Conservation (phyloP, 2,329 filamentous ascomycete genomes). For the Exophiala spinifera region DNA sequence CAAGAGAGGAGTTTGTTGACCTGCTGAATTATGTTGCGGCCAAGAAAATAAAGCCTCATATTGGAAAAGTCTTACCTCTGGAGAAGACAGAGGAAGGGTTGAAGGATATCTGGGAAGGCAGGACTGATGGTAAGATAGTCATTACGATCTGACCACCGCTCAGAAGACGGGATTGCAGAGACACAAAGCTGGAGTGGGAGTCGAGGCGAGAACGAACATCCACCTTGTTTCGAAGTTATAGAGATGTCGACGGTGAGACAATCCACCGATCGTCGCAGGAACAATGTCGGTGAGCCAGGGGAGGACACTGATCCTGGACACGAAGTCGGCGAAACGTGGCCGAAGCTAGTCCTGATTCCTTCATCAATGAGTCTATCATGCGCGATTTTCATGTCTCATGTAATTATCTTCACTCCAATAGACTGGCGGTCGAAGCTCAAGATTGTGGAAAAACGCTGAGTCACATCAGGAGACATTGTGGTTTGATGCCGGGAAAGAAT, state of each 20-base stretch:
- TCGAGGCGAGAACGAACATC: neutral
- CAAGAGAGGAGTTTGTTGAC: conserved; percentile 21
- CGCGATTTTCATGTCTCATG: too few relatives aligned
- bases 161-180: neutral
- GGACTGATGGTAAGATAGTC: conserved; percentile 19
- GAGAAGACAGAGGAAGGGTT: conserved; percentile 14
- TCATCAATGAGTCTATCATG: too few relatives aligned
- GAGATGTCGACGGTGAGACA: too few relatives aligned
- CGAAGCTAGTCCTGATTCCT: too few relatives aligned
- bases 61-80: conserved; percentile 17
- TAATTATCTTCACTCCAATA: too few relatives aligned
- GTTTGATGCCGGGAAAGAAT: neutral
- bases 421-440: too few relatives aligned
- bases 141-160: conserved; percentile 8
- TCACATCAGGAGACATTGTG: neutral
- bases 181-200: neutral
- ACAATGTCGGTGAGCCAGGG: too few relatives aligned
- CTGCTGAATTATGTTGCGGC: conserved; percentile 14
- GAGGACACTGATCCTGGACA: too few relatives aligned
- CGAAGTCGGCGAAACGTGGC: too few relatives aligned
- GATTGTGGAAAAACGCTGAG: neutral
- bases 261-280: too few relatives aligned
- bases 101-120: conserved; percentile 18
- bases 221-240: too few relatives aligned
- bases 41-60: conserved; percentile 17